phyloP scores from a whole-genome alignment of 2,329 filamentous ascomycete species.

The Diplodia sapinea region DNA sequence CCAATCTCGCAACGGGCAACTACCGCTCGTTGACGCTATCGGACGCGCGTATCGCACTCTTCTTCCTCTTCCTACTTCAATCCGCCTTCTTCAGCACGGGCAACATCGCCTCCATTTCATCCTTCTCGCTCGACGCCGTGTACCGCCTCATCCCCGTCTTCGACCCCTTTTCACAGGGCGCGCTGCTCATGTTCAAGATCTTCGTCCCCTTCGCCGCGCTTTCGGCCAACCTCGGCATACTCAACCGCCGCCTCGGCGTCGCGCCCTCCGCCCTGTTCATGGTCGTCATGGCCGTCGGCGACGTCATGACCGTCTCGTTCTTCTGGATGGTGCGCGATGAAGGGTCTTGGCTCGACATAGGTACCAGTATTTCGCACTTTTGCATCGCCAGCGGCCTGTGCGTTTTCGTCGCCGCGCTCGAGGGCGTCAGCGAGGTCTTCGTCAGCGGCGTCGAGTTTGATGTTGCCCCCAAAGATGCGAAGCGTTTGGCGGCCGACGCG shows the following conservation, averaged over 20 bases:
- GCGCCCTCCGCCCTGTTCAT: conserved; percentile 91
- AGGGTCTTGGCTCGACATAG: conserved; percentile 96
- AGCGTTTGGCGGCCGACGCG: background rate
- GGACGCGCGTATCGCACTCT: conserved; percentile 88
- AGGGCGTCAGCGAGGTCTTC: conserved; percentile 83
- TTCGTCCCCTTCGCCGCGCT: conserved; percentile 93
- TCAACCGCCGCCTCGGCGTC: conserved; percentile 83
- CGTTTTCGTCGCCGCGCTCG: conserved; percentile 86
- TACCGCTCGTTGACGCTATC: conserved; percentile 75
- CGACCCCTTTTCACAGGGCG: conserved; percentile 88
- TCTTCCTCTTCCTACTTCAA: conserved; percentile 94
- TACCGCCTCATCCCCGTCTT: conserved; percentile 87
- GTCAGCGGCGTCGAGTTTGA: conserved; percentile 78
- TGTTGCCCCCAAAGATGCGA: conserved; percentile 32
- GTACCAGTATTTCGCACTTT: conserved; percentile 95
- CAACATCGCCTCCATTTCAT: conserved; percentile 91
- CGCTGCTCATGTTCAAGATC: conserved; percentile 84
- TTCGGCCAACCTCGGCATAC: conserved; percentile 89
- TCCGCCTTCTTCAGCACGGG: conserved; percentile 97
- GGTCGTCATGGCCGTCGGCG: conserved; percentile 84
- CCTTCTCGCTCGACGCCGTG: conserved; percentile 92
- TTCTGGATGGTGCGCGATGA: conserved; percentile 98
- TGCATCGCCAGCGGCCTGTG: conserved; percentile 87
- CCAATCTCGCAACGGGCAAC: background rate
- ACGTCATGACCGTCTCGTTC: conserved; percentile 92